Evolutionary conservation across 2,329 filamentous ascomycete species (phyloP).

Genomic region (Penicillium sp.): DNA sequence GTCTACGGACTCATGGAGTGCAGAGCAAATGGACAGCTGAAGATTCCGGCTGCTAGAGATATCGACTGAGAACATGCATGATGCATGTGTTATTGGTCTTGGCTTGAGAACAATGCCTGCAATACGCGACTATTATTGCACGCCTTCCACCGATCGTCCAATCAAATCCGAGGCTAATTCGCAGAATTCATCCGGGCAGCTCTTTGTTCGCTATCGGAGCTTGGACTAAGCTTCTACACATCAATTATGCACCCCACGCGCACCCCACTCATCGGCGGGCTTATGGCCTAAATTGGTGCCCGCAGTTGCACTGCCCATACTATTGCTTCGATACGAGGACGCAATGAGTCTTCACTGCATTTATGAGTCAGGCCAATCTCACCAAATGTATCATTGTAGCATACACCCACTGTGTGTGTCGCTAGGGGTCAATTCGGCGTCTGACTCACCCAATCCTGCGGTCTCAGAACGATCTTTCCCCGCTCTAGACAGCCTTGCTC

Average conservation of each 20-base stretch:
- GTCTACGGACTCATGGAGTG: too few species aligned
- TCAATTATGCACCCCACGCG: too few species aligned
- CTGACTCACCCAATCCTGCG: slow-evolving; percentile 4
- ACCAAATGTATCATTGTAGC: neutral
- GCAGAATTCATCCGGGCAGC: too few species aligned
- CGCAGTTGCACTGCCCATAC: neutral
- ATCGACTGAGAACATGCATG: neutral
- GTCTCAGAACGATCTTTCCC: slow-evolving; percentile 5
- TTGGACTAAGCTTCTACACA: neutral
- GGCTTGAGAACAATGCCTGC: neutral
- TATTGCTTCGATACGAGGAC: neutral
- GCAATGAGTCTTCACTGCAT: neutral
- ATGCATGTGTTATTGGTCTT: too few species aligned
- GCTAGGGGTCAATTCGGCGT: neutral
- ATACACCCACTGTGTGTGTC: neutral
- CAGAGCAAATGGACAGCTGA: too few species aligned
- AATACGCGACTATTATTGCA: neutral
- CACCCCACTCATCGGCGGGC: neutral
- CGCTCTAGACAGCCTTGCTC: neutral
- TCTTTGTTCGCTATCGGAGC: neutral
- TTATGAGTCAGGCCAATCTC: neutral
- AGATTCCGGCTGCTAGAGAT: neutral
- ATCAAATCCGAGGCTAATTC: too few species aligned
- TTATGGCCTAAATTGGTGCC: neutral
- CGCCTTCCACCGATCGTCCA: too few species aligned